Conservation (phyloP, 768 basidiomycete genomes). For the Boletus rubescentipes region DNA sequence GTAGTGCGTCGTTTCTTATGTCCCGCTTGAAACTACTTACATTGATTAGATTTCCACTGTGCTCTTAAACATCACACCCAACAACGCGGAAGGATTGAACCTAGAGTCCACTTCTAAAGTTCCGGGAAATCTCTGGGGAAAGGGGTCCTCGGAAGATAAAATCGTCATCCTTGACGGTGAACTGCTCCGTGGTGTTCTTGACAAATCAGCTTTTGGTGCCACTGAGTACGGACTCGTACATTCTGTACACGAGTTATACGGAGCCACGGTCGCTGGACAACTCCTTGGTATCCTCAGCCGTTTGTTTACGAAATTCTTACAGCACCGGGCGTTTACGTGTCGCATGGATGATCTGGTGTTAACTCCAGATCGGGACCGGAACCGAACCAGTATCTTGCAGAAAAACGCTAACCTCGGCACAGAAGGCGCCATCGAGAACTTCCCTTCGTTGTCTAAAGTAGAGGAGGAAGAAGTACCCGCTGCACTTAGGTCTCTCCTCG, state of each 20-base stretch:
- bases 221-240: conserved; percentile 96
- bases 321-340: conserved; percentile 96
- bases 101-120: conserved; percentile 87
- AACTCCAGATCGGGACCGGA: conserved; percentile 75
- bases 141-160: conserved; percentile 75
- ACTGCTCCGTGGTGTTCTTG: conserved; percentile 88
- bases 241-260: conserved; percentile 95
- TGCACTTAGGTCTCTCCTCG: conserved; percentile 66
- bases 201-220: conserved; percentile 97
- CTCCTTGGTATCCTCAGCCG: conserved; percentile 92
- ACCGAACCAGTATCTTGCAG: conserved; percentile 65
- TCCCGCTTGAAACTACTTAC: background rate
- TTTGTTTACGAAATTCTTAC: conserved; percentile 94
- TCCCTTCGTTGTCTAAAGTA: conserved; percentile 65
- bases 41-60: conserved; percentile 83
- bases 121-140: conserved; percentile 81
- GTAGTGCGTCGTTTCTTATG: conserved; percentile 56
- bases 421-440: conserved; percentile 86
- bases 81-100: conserved; percentile 76
- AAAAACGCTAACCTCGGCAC: conserved; percentile 74
- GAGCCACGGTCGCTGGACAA: conserved; percentile 83
- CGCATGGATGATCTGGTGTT: conserved; percentile 97
- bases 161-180: conserved; percentile 93
- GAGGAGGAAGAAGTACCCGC: conserved; percentile 53
- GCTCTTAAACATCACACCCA: conserved; percentile 87